Evolutionary conservation across 2,329 filamentous ascomycete species (phyloP).

Genomic region (Mycosphaerelloides madeirae): DNA sequence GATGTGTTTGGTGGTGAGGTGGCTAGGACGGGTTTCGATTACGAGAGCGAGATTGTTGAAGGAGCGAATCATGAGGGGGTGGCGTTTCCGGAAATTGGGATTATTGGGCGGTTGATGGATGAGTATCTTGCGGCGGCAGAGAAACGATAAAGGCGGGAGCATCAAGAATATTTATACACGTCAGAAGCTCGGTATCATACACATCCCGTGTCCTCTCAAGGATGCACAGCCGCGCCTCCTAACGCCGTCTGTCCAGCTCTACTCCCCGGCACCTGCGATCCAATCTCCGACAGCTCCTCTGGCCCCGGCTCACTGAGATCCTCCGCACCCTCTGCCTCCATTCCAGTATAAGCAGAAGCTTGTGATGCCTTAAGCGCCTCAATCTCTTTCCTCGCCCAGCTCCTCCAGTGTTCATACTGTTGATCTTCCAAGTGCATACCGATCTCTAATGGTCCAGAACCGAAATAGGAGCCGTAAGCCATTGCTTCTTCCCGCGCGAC

Average conservation of each 20-base stretch:
- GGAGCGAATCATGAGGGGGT: no score
- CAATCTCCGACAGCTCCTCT: constrained; percentile 36
- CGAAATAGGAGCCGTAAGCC: constrained; percentile 83
- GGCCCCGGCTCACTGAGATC: constrained; percentile 31
- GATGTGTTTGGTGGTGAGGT: no score
- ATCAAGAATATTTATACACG: not conserved
- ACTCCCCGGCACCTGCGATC: constrained; percentile 28
- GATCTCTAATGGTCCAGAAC: constrained; percentile 67
- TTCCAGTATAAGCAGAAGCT: constrained; percentile 41
- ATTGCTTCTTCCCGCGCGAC: constrained; percentile 84
- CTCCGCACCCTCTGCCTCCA: constrained; percentile 29
- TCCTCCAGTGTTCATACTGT: constrained; percentile 78
- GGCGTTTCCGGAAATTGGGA: no score
- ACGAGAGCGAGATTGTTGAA: no score
- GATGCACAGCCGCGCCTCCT: constrained; percentile 36
- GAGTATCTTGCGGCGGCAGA: no score
- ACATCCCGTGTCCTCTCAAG: constrained; percentile 15
- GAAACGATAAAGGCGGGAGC: no score
- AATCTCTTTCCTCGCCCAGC: constrained; percentile 61
- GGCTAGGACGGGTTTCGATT: no score
- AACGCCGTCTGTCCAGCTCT: constrained; percentile 33
- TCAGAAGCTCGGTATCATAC: constrained; percentile 15
- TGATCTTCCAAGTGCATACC: constrained; percentile 77
- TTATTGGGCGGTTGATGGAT: no score
- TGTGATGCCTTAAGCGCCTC: constrained; percentile 45